These are phyloP conservation scores for Xylaria scruposa DNA, from an alignment of 495 filamentous ascomycete genomes.

Conservation along the genomic window DNA sequence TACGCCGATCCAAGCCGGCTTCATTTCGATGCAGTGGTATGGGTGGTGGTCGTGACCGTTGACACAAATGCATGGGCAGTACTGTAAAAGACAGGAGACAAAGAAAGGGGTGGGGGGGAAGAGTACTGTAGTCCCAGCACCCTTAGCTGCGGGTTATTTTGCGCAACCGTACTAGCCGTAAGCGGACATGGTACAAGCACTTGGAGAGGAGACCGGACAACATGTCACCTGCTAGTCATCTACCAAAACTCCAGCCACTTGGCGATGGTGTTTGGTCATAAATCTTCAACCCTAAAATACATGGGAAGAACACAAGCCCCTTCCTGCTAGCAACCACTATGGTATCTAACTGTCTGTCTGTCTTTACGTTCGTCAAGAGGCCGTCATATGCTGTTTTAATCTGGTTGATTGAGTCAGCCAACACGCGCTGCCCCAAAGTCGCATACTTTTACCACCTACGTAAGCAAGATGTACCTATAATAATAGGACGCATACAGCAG, in stretches of 20 bases:
- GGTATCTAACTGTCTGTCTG: not conserved
- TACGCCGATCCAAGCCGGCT: conserved; percentile 12
- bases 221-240: not conserved
- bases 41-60: conserved; percentile 13
- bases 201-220: not conserved
- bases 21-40: conserved; percentile 8
- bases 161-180: conserved; percentile 13
- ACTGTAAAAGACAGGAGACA: not conserved
- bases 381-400: not conserved
- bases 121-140: conserved; percentile 2
- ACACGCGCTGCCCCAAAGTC: not conserved
- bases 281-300: not conserved
- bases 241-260: not conserved
- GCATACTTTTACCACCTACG: not conserved
- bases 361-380: not conserved
- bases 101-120: conserved; percentile 7
- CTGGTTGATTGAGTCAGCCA: not conserved
- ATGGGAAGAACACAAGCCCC: not conserved
- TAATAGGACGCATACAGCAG: not conserved
- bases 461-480: not conserved
- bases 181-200: not conserved
- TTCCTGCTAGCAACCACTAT: too few relatives aligned
- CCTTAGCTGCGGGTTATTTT: conserved; percentile 16
- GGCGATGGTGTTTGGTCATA: not conserved
- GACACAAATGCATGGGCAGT: conserved; percentile 11